A percentile compares a stretch with the other conserved stretches of the same genome.
Conservation (phyloP, 805 yeast species). For the Soucietia sequanensis region DNA sequence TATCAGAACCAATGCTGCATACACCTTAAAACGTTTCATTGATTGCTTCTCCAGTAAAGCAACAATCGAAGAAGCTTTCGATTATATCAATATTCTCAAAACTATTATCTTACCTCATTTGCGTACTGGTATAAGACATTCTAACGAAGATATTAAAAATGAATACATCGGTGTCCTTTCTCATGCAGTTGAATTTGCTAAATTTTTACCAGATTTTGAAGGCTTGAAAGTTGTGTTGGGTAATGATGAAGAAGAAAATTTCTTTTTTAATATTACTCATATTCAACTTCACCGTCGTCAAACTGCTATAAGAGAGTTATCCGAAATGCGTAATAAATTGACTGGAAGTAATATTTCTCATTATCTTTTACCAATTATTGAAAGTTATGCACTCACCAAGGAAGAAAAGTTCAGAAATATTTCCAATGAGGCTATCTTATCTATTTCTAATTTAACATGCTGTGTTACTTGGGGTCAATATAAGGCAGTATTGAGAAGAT, state of each 20-base stretch:
- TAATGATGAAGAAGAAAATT: constrained; percentile 81
- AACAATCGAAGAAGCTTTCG: constrained; percentile 19
- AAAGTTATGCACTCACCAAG: constrained; percentile 64
- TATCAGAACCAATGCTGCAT: constrained; percentile 73
- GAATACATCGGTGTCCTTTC: constrained; percentile 69
- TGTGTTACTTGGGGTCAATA: constrained; percentile 77
- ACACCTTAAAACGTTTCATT: constrained; percentile 58
- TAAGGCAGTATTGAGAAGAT: constrained; percentile 70
- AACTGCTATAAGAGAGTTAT: constrained; percentile 71
- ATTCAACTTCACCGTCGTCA: constrained; percentile 85
- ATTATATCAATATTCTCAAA: constrained; percentile 44
- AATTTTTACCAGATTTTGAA: constrained; percentile 47
- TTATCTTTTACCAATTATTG: constrained; percentile 81
- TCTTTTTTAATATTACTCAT: constrained; percentile 74
- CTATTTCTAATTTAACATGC: constrained; percentile 58
- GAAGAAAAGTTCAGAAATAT: constrained; percentile 60
- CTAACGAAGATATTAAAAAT: constrained; percentile 58
- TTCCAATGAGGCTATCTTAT: constrained; percentile 61
- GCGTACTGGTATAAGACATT: constrained; percentile 61
- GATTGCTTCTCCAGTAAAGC: constrained; percentile 47
- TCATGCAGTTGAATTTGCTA: constrained; percentile 53
- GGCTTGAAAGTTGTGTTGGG: constrained; percentile 66
- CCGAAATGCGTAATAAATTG: constrained; percentile 46
- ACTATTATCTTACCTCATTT: constrained; percentile 62
- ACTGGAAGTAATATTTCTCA: constrained; percentile 65